phyloP scores from a whole-genome alignment of 176 grass and related monocot species.

The Luzula sylvatica region DNA sequence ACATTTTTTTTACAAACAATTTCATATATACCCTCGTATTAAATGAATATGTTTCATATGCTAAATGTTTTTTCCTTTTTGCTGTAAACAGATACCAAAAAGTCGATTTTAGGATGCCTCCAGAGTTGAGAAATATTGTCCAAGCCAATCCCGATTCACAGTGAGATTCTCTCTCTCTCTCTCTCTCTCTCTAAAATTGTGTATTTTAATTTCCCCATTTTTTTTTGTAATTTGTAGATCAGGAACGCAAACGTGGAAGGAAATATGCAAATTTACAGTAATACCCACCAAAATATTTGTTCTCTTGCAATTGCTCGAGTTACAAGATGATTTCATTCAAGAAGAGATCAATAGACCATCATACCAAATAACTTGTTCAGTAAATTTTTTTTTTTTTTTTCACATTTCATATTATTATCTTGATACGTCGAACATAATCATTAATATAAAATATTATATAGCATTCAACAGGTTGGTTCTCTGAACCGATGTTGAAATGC shows the following conservation, averaged over 20 bases:
- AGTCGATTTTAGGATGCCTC: constrained; percentile 82
- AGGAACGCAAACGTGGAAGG: constrained; percentile 43
- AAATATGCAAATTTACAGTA: constrained; percentile 69
- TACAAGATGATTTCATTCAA: constrained; percentile 84
- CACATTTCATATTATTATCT: constrained; percentile 5
- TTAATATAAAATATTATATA: constrained; percentile 38
- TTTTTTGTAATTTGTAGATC: constrained; percentile 32
- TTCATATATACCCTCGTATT: constrained; percentile 1
- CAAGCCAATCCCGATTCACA: constrained; percentile 20
- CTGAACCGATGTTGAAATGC: constrained; percentile 47
- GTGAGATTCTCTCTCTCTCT: constrained; percentile 34
- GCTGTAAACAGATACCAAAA: constrained; percentile 64
- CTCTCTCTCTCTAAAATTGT: neutral
- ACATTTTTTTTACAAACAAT: constrained; percentile 2
- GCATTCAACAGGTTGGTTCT: constrained; percentile 84
- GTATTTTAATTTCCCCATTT: neutral
- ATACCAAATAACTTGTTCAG: constrained; percentile 54
- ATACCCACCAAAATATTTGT: constrained; percentile 78
- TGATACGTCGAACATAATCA: constrained; percentile 23
- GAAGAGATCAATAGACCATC: constrained; percentile 72
- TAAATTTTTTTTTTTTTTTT: constrained; percentile 27
- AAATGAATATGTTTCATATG: too few species aligned
- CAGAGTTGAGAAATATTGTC: constrained; percentile 48
- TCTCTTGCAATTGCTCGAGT: constrained; percentile 81
- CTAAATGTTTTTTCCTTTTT: constrained; percentile 5